Evolutionary conservation across 2,329 filamentous ascomycete genomes (phyloP), one percentile per base, ranked within the genome.

Genomic region (Oidium heveae): DNA sequence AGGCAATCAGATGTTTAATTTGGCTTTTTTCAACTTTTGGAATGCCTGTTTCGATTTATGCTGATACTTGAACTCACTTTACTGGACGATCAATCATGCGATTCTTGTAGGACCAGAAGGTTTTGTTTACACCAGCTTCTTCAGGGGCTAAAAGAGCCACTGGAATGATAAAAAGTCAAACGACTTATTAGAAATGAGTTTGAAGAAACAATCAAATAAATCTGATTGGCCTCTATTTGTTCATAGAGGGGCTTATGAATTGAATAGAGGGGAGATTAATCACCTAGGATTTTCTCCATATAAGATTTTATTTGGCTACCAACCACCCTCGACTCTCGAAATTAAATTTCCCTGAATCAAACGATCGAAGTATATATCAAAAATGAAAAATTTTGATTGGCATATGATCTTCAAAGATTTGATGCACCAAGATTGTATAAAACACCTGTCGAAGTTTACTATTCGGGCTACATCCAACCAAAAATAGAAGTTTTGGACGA

Each of bases 151-250:
- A n/a, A n/a, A n/a, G n/a, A n/a, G n/a, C n/a, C n/a, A n/a, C n/a
- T n/a, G n/a, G n/a, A n/a, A n/a, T 39, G 24, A 36, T 53, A 28
- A 53, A 43, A 53, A 53, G 13, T 13, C n/a, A n/a, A 53, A 53
- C 51, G 22, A 53, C n/a, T 13, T 43, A 4, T 43, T 43, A 20
- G 20, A 53, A 18, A 53, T 53, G 32, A 20, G 15, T n/a, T 37
- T 16, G 43, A 53, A 37, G n/a, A 51, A 51, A 33, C 28, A 36
- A 36, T 15, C 4, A 2, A 20, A 51, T 18, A 51, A 36, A 16
- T 5, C 28, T 12, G 2, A 16, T 32, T 51, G 32, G 49, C n/a
- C n/a, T n/a, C n/a, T n/a, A n/a, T n/a, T n/a, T n/a, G n/a, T n/a
- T n/a, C n/a, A n/a, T n/a, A n/a, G n/a, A n/a, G n/a, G n/a, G n/a